These are phyloP conservation scores for Cubamyces sp. DNA, from an alignment of 768 basidiomycete genomes.

Conservation along the genomic window DNA sequence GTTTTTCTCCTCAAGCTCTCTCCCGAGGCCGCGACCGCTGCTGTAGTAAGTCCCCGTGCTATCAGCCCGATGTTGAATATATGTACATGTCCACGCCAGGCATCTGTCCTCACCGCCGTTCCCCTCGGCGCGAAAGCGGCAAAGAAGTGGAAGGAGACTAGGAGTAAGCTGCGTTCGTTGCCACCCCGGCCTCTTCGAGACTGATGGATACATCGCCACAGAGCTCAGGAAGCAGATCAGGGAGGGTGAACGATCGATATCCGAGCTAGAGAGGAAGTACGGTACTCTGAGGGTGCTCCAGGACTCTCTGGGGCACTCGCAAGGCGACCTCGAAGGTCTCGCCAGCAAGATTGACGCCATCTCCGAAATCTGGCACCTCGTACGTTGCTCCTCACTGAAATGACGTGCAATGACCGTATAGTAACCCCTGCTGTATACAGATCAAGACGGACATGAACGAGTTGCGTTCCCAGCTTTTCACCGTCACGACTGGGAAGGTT, in stretches of 20 bases:
- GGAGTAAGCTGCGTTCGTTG: not conserved
- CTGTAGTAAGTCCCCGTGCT: not conserved
- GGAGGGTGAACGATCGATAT: not conserved
- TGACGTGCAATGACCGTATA: not conserved
- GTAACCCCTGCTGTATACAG: not conserved
- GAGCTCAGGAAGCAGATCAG: not conserved
- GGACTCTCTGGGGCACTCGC: not conserved
- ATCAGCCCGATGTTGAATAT: not conserved
- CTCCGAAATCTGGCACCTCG: not conserved
- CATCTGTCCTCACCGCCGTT: not conserved
- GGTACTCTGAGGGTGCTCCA: not conserved
- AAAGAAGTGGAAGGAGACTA: not conserved
- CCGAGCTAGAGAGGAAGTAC: not conserved
- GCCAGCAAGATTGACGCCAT: not conserved
- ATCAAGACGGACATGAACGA: not conserved
- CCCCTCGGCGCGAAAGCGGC: not conserved
- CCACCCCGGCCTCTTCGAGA: not conserved
- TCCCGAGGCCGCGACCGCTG: not conserved
- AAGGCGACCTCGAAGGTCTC: not conserved
- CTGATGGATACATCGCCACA: not conserved
- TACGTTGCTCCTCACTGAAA: not conserved
- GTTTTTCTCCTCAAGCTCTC: slow-evolving; percentile 2
- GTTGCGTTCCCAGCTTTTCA: not conserved
- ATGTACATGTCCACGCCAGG: not conserved
- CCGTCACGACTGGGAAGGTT: not conserved